phyloP scores from a whole-genome alignment of 2,329 filamentous ascomycete species.

The Tolypocladium sp. region DNA sequence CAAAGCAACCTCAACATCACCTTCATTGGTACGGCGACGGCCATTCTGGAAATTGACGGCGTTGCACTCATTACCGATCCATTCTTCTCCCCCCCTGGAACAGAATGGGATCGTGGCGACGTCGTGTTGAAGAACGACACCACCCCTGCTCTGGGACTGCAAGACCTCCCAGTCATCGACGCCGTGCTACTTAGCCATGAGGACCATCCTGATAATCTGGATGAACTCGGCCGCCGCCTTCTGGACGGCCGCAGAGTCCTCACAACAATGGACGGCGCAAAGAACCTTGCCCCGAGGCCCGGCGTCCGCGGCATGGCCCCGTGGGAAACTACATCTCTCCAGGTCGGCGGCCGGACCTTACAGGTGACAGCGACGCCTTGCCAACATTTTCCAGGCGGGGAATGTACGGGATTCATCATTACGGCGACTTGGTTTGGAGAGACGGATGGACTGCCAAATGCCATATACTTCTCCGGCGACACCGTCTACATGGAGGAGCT shows the following conservation, averaged over 20 bases:
- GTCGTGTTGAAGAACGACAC: conserved; percentile 18
- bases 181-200: conserved; percentile 41
- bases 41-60: conserved; percentile 32
- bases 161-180: conserved; percentile 33
- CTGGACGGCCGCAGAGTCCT: conserved; percentile 36
- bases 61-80: conserved; percentile 35
- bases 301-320: conserved; percentile 27
- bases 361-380: conserved; percentile 32
- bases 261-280: conserved; percentile 34
- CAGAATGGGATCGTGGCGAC: conserved; percentile 18
- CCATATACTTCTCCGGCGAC: conserved; percentile 39
- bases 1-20: conserved; percentile 24
- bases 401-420: conserved; percentile 36
- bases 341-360: conserved; percentile 22
- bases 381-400: conserved; percentile 31
- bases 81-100: conserved; percentile 31
- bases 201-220: conserved; percentile 40
- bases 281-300: conserved; percentile 31
- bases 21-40: conserved; percentile 38
- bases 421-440: conserved; percentile 25
- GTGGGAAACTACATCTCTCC: conserved; percentile 24
- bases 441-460: conserved; percentile 28
- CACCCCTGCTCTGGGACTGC: conserved; percentile 23
- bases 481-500: conserved; percentile 36
- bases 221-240: conserved; percentile 32